A percentile compares a stretch with the other conserved stretches of the same genome.
phyloP scores from a whole-genome alignment of 2,329 filamentous ascomycete species.

The Chrysoporthe cubensis region DNA sequence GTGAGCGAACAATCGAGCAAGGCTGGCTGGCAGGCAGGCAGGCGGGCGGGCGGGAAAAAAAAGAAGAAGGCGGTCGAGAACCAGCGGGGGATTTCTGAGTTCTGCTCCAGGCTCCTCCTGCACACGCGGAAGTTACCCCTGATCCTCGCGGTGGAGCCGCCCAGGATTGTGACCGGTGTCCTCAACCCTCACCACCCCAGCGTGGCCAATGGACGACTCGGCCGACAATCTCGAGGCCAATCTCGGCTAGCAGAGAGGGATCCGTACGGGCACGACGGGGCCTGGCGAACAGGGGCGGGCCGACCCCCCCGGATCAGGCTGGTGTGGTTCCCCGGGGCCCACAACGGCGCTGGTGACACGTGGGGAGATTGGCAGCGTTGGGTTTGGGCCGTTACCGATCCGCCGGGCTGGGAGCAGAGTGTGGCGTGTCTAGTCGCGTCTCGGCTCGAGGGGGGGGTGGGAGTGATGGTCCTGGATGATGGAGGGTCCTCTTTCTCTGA shows the following conservation, averaged over 20 bases:
- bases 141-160: constrained; percentile 15
- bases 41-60: not conserved
- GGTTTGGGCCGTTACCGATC: constrained; percentile 10
- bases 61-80: not conserved
- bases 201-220: constrained; percentile 4
- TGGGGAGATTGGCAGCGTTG: constrained; percentile 1
- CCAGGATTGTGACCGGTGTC: constrained; percentile 3
- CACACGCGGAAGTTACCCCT: constrained; percentile 9
- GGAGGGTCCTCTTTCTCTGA: not conserved
- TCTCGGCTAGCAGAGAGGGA: constrained; percentile 10
- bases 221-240: constrained; percentile 14
- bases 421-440: constrained; percentile 5
- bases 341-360: constrained; percentile 9
- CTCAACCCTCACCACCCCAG: not conserved
- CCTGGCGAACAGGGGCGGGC: constrained; percentile 1
- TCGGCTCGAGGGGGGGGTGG: not conserved
- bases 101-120: constrained; percentile 3
- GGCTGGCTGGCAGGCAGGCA: not conserved
- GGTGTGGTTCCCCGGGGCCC: constrained; percentile 13
- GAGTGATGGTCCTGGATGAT: not conserved
- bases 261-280: constrained; percentile 5
- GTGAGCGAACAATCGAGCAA: not conserved
- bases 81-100: constrained; percentile 4
- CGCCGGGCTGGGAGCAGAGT: constrained; percentile 11
- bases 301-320: constrained; percentile 11